phyloP scores from a whole-genome alignment of 805 yeast genomes.

The Cyberlindnera lachancei region DNA sequence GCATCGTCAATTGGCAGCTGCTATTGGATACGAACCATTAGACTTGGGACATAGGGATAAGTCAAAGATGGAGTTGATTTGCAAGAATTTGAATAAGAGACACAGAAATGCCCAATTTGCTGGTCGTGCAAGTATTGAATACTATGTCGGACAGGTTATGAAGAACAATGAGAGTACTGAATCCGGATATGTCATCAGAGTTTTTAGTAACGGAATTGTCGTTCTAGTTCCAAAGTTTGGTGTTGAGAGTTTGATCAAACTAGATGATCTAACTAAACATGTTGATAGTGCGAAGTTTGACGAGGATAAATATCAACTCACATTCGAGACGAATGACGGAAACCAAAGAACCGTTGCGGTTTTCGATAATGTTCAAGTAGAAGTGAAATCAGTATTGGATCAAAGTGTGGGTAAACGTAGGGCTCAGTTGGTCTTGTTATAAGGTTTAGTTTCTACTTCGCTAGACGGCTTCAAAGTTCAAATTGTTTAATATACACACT shows the following conservation, averaged over 20 bases:
- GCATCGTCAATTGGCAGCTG: slow-evolving; percentile 97
- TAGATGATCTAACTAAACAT: slow-evolving; percentile 66
- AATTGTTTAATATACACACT: too few relatives aligned
- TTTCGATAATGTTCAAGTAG: slow-evolving; percentile 81
- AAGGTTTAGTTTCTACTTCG: background rate
- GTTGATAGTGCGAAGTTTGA: slow-evolving; percentile 56
- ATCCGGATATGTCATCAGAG: slow-evolving; percentile 87
- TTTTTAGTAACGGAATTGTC: slow-evolving; percentile 90
- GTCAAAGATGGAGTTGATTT: slow-evolving; percentile 79
- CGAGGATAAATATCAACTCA: slow-evolving; percentile 69
- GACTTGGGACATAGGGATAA: slow-evolving; percentile 82
- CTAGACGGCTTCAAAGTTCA: background rate
- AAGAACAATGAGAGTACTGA: slow-evolving; percentile 71
- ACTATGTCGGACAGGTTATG: slow-evolving; percentile 97
- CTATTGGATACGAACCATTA: slow-evolving; percentile 85
- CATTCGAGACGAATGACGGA: slow-evolving; percentile 44
- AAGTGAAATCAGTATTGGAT: slow-evolving; percentile 74
- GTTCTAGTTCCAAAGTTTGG: slow-evolving; percentile 94
- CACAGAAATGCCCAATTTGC: slow-evolving; percentile 99
- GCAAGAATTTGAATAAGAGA: slow-evolving; percentile 82
- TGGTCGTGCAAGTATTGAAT: slow-evolving; percentile 95
- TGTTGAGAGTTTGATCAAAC: slow-evolving; percentile 83
- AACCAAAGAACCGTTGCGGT: slow-evolving; percentile 48
- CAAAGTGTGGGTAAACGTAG: slow-evolving; percentile 88
- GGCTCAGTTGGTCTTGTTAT: slow-evolving; percentile 57